phyloP scores from a whole-genome alignment of 2,329 filamentous ascomycete genomes.

The Paecilomyces formosus region DNA sequence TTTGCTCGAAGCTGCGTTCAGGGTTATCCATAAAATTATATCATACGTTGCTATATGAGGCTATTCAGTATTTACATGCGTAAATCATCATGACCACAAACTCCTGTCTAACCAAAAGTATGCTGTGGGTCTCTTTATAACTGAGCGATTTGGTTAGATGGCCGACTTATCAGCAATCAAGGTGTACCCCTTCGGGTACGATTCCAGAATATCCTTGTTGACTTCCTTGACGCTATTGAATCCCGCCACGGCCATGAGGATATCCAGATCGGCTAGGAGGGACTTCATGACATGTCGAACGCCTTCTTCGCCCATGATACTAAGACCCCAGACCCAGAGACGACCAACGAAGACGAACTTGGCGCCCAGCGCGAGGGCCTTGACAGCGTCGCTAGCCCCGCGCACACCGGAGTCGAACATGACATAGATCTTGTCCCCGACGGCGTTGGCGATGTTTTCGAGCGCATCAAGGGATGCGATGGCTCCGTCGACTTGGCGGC shows the following conservation, averaged over 20 bases:
- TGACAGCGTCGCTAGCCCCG: constrained; percentile 51
- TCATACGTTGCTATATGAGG: too few species aligned
- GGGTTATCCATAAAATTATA: too few species aligned
- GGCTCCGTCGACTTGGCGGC: constrained; percentile 57
- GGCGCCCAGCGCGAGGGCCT: constrained; percentile 54
- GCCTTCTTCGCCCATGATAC: constrained; percentile 53
- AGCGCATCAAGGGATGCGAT: constrained; percentile 53
- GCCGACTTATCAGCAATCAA: background rate
- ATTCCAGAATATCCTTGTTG: constrained; percentile 32
- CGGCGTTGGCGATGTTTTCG: constrained; percentile 50
- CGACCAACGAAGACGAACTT: constrained; percentile 57
- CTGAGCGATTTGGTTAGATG: background rate
- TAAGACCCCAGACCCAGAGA: constrained; percentile 54
- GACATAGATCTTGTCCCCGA: constrained; percentile 45
- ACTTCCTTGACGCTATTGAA: constrained; percentile 49
- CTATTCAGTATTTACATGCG: too few species aligned
- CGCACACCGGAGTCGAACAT: constrained; percentile 56
- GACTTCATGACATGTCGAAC: constrained; percentile 56
- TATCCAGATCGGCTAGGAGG: constrained; percentile 56
- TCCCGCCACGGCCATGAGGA: constrained; percentile 53
- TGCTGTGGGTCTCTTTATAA: background rate
- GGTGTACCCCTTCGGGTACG: constrained; percentile 3
- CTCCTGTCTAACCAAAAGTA: background rate
- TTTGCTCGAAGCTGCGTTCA: too few species aligned
- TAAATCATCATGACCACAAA: too few species aligned